These are phyloP conservation scores for Mycena albidolilacea DNA, from an alignment of 768 basidiomycete genomes.

Conservation along the genomic window DNA sequence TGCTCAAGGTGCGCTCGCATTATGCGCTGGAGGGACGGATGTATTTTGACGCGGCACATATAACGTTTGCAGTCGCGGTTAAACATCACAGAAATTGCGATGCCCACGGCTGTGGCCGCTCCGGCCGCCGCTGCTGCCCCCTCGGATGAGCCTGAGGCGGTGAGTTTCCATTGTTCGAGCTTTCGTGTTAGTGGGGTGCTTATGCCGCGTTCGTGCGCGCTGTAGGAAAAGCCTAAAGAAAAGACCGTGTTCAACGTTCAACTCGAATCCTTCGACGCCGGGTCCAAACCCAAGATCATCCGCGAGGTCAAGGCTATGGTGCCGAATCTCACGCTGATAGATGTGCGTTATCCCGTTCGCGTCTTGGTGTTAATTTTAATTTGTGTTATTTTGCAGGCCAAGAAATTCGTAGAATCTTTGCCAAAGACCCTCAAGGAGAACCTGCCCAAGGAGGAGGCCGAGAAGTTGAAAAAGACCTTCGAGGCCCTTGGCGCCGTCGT, in stretches of 20 bases:
- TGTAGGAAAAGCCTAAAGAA: slow-evolving; percentile 95
- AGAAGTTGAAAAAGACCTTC: slow-evolving; percentile 94
- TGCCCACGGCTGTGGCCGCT: slow-evolving; percentile 81
- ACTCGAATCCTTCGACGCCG: slow-evolving; percentile 94
- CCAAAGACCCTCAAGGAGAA: slow-evolving; percentile 96
- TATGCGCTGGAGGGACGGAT: not conserved
- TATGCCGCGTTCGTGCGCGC: not conserved
- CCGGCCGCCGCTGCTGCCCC: slow-evolving; percentile 68
- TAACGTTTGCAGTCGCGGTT: slow-evolving; percentile 75
- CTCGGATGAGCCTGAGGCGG: slow-evolving; percentile 77
- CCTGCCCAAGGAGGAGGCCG: slow-evolving; percentile 96
- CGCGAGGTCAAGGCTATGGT: slow-evolving; percentile 97
- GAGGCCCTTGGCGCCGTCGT: slow-evolving; percentile 91
- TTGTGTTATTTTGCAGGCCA: slow-evolving; percentile 76
- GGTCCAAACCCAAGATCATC: slow-evolving; percentile 96
- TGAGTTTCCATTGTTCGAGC: slow-evolving; percentile 50
- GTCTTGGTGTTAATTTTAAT: not conserved
- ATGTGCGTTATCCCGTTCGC: slow-evolving; percentile 68
- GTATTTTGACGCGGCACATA: not conserved
- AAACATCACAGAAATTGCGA: slow-evolving; percentile 97
- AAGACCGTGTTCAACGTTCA: slow-evolving; percentile 98
- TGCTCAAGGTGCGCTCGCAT: slow-evolving; percentile 80
- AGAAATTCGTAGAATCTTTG: slow-evolving; percentile 98
- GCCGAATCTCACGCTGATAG: slow-evolving; percentile 96
- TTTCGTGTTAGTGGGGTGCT: slow-evolving; percentile 4